Conservation (phyloP, 345 rosid species). For the Rhizophora mangle region DNA sequence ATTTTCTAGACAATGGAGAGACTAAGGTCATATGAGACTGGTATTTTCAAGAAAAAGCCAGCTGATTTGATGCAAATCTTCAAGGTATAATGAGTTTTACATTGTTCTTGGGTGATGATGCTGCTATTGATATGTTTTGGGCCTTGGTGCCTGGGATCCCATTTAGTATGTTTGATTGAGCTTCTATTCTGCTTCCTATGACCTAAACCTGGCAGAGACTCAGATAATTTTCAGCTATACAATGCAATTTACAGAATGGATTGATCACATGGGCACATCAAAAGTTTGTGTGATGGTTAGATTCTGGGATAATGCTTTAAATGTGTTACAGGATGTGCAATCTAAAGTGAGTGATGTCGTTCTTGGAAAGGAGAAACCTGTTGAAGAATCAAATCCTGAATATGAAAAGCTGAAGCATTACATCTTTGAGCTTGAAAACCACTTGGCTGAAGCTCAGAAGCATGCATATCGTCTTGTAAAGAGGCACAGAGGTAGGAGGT, state of each 20-base stretch:
- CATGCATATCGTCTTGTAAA: slow-evolving; percentile 96
- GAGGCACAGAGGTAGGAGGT: slow-evolving; percentile 76
- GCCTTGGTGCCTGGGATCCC: not conserved
- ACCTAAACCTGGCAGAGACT: not conserved
- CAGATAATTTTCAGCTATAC: not conserved
- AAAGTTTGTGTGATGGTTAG: not conserved
- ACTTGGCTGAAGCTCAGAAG: slow-evolving; percentile 92
- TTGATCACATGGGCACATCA: not conserved
- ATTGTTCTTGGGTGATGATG: not conserved
- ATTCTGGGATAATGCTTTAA: slow-evolving; percentile 5
- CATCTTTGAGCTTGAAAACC: slow-evolving; percentile 92
- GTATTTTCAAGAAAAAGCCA: slow-evolving; percentile 84
- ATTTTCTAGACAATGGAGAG: slow-evolving; percentile 90
- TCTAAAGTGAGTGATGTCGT: slow-evolving; percentile 90
- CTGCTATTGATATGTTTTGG: not conserved
- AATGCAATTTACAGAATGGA: not conserved
- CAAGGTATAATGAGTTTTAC: slow-evolving; percentile 52
- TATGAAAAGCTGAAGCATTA: slow-evolving; percentile 92
- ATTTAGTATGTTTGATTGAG: not conserved
- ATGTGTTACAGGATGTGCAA: slow-evolving; percentile 74
- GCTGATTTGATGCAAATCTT: slow-evolving; percentile 91
- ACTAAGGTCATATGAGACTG: slow-evolving; percentile 75
- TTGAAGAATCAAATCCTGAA: slow-evolving; percentile 89
- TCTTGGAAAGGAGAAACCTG: slow-evolving; percentile 97
- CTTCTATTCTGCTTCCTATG: not conserved